phyloP scores from a whole-genome alignment of 2,329 filamentous ascomycete genomes.

The Cercospora sp. region DNA sequence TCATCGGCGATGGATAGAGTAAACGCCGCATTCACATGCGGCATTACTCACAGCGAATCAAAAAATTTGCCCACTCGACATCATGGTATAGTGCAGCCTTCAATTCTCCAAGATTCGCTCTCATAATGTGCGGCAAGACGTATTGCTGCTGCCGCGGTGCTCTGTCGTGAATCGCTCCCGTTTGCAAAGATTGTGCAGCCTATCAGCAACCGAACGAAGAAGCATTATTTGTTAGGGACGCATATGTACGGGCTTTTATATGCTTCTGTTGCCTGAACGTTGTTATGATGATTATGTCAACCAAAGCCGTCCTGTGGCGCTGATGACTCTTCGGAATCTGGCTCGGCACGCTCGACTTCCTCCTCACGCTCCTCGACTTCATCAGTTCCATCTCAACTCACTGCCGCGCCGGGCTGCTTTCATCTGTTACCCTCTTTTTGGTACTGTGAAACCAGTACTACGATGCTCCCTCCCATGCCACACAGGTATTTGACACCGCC shows the following conservation, averaged over 20 bases:
- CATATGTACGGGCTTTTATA: not conserved
- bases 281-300: not conserved
- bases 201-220: not conserved
- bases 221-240: too few species aligned
- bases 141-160: not conserved
- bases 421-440: not conserved
- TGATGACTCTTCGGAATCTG: not conserved
- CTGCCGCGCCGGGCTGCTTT: not conserved
- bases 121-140: not conserved
- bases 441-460: not conserved
- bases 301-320: not conserved
- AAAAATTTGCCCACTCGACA: not conserved
- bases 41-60: not conserved
- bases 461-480: not conserved
- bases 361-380: not conserved
- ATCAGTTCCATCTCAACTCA: not conserved
- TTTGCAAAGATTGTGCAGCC: not conserved
- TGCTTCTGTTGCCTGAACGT: not conserved
- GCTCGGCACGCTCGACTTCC: not conserved
- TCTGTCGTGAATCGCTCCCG: not conserved
- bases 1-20: not conserved
- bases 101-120: not conserved
- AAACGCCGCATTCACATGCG: not conserved
- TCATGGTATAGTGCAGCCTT: not conserved
- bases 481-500: conserved; percentile 9